A percentile compares a stretch with the other conserved stretches of the same genome.
Conservation (phyloP, 139 green algal genomes). For the Auxenochlorella pyrenoidosa region DNA sequence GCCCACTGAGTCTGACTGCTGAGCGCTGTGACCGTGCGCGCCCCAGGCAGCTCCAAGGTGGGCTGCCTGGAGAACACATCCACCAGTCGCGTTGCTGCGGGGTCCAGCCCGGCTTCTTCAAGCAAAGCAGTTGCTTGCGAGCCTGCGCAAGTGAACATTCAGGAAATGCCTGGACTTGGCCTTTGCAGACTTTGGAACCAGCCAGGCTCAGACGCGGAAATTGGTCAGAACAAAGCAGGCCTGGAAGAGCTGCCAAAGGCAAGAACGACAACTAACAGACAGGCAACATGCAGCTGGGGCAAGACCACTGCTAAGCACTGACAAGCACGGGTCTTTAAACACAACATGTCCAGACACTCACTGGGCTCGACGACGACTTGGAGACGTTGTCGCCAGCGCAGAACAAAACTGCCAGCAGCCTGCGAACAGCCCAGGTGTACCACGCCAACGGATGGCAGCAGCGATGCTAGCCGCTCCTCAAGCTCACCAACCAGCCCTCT, state of each 20-base stretch:
- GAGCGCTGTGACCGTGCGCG: conserved; percentile 19
- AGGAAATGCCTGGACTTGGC: too few relatives aligned
- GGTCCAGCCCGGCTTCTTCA: background rate
- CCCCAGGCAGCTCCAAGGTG: background rate
- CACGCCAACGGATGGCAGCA: conserved; percentile 29
- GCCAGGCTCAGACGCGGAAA: background rate
- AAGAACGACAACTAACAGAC: background rate
- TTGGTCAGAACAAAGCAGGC: background rate
- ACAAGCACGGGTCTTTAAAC: background rate
- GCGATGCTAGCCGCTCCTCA: conserved; percentile 16
- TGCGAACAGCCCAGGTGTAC: conserved; percentile 53
- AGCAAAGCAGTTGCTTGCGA: conserved; percentile 34
- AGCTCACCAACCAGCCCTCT: background rate
- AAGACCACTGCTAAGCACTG: too few relatives aligned
- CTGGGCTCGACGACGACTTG: conserved; percentile 56
- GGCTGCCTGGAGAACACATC: conserved; percentile 23
- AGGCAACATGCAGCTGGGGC: background rate
- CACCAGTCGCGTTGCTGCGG: background rate
- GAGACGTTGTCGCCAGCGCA: conserved; percentile 48
- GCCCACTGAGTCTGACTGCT: conserved; percentile 42
- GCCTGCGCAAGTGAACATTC: conserved; percentile 26
- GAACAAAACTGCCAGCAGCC: conserved; percentile 31
- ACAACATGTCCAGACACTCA: background rate
- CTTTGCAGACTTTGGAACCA: too few relatives aligned
- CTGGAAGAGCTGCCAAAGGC: too few relatives aligned